A percentile compares a stretch with the other conserved stretches of the same genome.
Evolutionary conservation across 768 basidiomycete species (phyloP).

Genomic region (Collybiopsis confluens): DNA sequence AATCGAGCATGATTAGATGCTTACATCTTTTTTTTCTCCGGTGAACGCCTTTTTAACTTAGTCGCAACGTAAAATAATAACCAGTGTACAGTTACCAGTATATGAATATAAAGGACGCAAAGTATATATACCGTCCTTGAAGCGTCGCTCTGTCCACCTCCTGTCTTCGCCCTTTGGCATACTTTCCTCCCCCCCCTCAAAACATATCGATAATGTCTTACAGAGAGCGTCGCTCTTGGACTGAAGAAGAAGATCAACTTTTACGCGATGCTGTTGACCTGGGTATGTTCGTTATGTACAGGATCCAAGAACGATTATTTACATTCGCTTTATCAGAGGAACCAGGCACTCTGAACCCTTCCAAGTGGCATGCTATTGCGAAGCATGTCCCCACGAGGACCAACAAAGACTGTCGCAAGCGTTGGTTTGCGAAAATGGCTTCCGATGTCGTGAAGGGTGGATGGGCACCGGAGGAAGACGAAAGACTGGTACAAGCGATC

Average conservation of each 20-base stretch:
- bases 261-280: constrained; percentile 45
- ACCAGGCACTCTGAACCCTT: constrained; percentile 52
- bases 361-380: constrained; percentile 60
- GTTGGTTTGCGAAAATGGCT: constrained; percentile 63
- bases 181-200: neutral
- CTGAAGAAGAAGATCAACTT: constrained; percentile 47
- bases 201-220: neutral
- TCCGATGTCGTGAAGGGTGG: constrained; percentile 57
- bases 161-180: no score
- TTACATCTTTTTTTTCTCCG: no score
- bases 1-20: no score
- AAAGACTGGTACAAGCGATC: constrained; percentile 50
- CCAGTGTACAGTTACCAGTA: no score
- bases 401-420: constrained; percentile 60
- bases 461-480: constrained; percentile 58
- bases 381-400: constrained; percentile 58
- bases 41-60: no score
- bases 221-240: constrained; percentile 48
- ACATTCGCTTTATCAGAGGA: constrained; percentile 38
- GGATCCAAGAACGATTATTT: neutral
- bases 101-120: no score
- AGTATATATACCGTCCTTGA: no score
- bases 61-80: no score
- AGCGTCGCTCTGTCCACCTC: no score
- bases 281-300: constrained; percentile 26